Percentiles rank a stretch among this genome's conserved stretches.
phyloP scores from a whole-genome alignment of 2,329 filamentous ascomycete genomes.

The Trichoderma sp. region DNA sequence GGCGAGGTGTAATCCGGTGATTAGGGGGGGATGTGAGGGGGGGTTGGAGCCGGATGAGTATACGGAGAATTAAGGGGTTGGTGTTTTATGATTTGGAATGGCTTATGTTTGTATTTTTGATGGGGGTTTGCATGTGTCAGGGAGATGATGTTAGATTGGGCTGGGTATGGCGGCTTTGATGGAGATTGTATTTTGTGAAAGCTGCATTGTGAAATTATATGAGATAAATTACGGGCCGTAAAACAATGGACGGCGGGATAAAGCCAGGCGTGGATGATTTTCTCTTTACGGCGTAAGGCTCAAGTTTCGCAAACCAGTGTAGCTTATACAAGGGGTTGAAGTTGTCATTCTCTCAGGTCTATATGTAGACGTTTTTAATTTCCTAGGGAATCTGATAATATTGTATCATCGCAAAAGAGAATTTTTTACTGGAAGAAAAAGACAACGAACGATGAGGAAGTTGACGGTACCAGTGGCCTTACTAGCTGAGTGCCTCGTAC shows the following conservation, averaged over 20 bases:
- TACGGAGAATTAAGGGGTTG: background rate
- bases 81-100: background rate
- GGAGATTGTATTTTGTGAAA: background rate
- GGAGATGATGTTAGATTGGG: background rate
- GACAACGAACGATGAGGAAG: too few species aligned
- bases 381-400: too few species aligned
- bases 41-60: constrained; percentile 19
- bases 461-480: too few species aligned
- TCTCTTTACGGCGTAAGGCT: background rate
- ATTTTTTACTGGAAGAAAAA: background rate
- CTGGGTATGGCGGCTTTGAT: background rate
- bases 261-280: background rate
- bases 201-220: background rate
- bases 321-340: background rate
- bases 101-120: background rate
- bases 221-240: background rate
- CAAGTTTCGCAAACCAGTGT: background rate
- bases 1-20: constrained; percentile 36
- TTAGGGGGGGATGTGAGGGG: constrained; percentile 24
- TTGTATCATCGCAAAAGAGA: background rate
- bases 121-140: background rate
- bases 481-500: too few species aligned
- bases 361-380: too few species aligned
- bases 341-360: background rate
- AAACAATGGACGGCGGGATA: background rate